Conservation (phyloP, 441 rosid genomes). For the Pelargonium australe region DNA sequence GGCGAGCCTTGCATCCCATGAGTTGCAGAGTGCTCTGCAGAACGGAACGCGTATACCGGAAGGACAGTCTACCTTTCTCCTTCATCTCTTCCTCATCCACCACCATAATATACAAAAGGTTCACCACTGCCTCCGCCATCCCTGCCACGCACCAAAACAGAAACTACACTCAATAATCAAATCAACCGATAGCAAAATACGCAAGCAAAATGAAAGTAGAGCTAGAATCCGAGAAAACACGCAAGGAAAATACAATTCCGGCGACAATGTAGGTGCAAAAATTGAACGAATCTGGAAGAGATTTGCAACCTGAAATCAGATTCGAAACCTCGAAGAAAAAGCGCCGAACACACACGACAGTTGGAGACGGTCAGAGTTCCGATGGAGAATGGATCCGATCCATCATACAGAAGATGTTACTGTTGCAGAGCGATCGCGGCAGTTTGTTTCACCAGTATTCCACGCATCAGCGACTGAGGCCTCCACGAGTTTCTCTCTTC, state of each 20-base stretch:
- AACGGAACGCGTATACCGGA: constrained; percentile 80
- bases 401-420: too few relatives aligned
- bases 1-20: constrained; percentile 98
- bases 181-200: not conserved
- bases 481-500: too few relatives aligned
- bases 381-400: too few relatives aligned
- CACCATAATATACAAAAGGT: constrained; percentile 78
- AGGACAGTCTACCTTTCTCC: constrained; percentile 45
- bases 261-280: not conserved
- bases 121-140: constrained; percentile 53
- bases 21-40: constrained; percentile 91
- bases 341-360: too few relatives aligned
- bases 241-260: not conserved
- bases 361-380: too few relatives aligned
- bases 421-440: too few relatives aligned
- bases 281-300: not conserved
- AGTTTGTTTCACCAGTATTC: too few relatives aligned
- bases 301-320: not conserved
- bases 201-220: not conserved
- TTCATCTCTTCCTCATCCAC: constrained; percentile 41
- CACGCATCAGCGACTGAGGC: too few relatives aligned
- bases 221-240: not conserved
- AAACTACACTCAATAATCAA: not conserved
- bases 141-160: constrained; percentile 4
- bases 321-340: too few relatives aligned